phyloP scores from a whole-genome alignment of 177 flowering plant species.

The Telopea speciosissima region DNA sequence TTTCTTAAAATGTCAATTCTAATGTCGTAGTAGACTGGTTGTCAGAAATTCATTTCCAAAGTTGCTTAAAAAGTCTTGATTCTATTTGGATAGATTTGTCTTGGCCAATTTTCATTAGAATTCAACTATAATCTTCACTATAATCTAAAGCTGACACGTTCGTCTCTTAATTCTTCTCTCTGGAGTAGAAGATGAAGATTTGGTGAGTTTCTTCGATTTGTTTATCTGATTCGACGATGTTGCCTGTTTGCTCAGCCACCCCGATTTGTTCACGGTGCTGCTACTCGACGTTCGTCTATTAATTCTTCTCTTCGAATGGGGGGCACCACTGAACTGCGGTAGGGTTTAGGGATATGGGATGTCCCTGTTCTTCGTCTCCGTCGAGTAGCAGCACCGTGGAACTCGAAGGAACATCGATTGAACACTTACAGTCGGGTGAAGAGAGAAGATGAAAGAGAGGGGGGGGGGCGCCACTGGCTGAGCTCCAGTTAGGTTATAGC shows the following conservation, averaged over 20 bases:
- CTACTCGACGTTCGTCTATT: too few relatives aligned
- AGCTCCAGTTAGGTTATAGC: too few relatives aligned
- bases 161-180: neutral
- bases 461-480: too few relatives aligned
- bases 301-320: too few relatives aligned
- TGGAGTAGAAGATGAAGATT: constrained; percentile 16
- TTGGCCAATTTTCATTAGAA: too few relatives aligned
- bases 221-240: constrained; percentile 41
- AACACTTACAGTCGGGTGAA: too few relatives aligned
- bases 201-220: constrained; percentile 4
- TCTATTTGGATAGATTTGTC: constrained; percentile 8
- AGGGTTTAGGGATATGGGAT: too few relatives aligned
- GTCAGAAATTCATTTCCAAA: constrained; percentile 1
- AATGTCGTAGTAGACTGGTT: neutral
- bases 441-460: too few relatives aligned
- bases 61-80: constrained; percentile 1
- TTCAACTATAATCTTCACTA: constrained; percentile 1
- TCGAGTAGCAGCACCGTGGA: too few relatives aligned
- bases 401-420: too few relatives aligned
- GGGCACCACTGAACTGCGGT: too few relatives aligned
- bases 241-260: constrained; percentile 69
- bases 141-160: constrained; percentile 8
- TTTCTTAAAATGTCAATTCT: constrained; percentile 4
- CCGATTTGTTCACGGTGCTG: constrained; percentile 43
- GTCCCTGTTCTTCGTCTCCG: too few relatives aligned